phyloP scores from a whole-genome alignment of 1,139 yeast genomes.

The Nematodospora anomalae region DNA sequence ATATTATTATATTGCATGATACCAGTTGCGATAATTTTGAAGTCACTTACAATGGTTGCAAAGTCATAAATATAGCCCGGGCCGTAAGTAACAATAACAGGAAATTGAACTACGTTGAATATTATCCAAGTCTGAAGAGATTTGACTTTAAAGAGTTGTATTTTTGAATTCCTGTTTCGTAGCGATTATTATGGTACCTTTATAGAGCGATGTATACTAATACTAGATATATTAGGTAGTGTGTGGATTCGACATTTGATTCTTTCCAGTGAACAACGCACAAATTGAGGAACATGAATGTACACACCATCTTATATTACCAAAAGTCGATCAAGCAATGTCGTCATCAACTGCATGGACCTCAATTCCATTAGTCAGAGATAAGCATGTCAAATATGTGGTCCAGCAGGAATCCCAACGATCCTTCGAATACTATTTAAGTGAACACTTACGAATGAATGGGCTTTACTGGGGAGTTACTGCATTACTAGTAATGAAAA shows the following conservation, averaged over 20 bases:
- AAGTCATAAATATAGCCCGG: constrained; percentile 69
- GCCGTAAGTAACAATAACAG: constrained; percentile 48
- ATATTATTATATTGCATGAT: constrained; percentile 65
- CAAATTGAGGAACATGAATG: too few species aligned
- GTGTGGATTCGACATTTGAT: too few species aligned
- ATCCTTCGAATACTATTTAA: constrained; percentile 76
- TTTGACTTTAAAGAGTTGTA: constrained; percentile 50
- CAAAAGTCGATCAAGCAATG: neutral
- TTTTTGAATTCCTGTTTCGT: too few species aligned
- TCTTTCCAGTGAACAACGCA: too few species aligned
- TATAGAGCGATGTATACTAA: too few species aligned
- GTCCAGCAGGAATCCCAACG: constrained; percentile 40
- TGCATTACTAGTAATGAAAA: constrained; percentile 63
- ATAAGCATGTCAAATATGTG: constrained; percentile 39
- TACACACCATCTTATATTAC: too few species aligned
- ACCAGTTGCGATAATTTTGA: constrained; percentile 69
- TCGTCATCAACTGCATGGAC: neutral
- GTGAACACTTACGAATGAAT: constrained; percentile 85
- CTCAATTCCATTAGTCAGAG: constrained; percentile 11
- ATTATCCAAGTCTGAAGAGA: constrained; percentile 56
- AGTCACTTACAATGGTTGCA: constrained; percentile 80
- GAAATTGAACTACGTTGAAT: constrained; percentile 67
- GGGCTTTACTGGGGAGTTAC: constrained; percentile 96
- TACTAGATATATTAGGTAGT: neutral
- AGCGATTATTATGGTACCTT: too few species aligned